phyloP scores from a whole-genome alignment of 768 basidiomycete species.

The Vararia minispora region DNA sequence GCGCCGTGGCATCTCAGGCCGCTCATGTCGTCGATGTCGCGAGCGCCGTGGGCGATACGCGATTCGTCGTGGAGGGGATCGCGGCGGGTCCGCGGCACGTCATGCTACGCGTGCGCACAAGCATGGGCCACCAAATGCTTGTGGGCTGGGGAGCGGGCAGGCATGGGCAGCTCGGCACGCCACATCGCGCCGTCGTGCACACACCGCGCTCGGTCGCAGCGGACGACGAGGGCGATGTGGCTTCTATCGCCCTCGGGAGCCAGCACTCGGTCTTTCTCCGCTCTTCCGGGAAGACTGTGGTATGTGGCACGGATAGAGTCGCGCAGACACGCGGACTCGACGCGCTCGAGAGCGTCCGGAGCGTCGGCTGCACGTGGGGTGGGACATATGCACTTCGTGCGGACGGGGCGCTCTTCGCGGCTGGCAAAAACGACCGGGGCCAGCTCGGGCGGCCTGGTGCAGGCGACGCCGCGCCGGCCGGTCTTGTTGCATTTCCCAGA shows the following conservation, averaged over 20 bases:
- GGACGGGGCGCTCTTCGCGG: slow-evolving; percentile 28
- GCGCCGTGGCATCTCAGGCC: slow-evolving; percentile 10
- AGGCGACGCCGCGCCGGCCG: slow-evolving; percentile 8
- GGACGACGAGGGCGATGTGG: slow-evolving; percentile 11
- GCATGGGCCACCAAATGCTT: slow-evolving; percentile 19
- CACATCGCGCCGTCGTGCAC: slow-evolving; percentile 14
- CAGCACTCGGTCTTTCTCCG: slow-evolving; percentile 39
- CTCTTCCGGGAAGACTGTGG: slow-evolving; percentile 33
- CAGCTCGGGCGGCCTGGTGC: slow-evolving; percentile 44
- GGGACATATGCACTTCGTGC: slow-evolving; percentile 45
- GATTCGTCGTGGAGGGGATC: slow-evolving; percentile 31
- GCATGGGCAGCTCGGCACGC: slow-evolving; percentile 74
- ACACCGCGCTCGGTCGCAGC: slow-evolving; percentile 17
- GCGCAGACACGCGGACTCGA: slow-evolving; percentile 41
- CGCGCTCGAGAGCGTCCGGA: slow-evolving; percentile 16
- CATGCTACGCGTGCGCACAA: slow-evolving; percentile 31
- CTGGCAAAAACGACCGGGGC: slow-evolving; percentile 45
- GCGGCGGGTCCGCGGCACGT: slow-evolving; percentile 66
- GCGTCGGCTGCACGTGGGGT: slow-evolving; percentile 67
- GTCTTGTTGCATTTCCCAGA: slow-evolving; percentile 23
- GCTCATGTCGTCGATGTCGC: slow-evolving; percentile 33
- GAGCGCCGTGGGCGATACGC: slow-evolving; percentile 15
- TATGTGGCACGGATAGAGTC: slow-evolving; percentile 65
- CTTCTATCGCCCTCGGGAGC: slow-evolving; percentile 32
- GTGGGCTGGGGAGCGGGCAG: slow-evolving; percentile 81